Conservation (phyloP, 352 stramenopile genomes). For the Lagenidium sp. region DNA sequence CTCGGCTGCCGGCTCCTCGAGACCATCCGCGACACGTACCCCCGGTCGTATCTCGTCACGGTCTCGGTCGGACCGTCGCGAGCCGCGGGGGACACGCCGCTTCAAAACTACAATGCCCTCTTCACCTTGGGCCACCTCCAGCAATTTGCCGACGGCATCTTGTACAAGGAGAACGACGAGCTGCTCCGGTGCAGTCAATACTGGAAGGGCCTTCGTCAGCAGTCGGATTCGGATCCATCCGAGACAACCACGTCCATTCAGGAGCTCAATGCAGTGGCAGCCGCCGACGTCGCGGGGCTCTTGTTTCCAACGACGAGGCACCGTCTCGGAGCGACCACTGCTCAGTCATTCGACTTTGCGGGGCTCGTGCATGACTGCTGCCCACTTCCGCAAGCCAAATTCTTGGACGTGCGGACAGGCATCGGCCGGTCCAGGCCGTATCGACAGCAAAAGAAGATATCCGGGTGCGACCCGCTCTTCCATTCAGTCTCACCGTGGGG, state of each 20-base stretch:
- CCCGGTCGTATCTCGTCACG: conserved; percentile 53
- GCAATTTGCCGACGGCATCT: conserved; percentile 57
- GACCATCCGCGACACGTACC: conserved; percentile 70
- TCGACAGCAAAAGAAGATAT: too few species aligned
- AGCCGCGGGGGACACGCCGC: conserved; percentile 48
- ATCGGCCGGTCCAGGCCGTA: too few species aligned
- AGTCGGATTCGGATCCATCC: background rate
- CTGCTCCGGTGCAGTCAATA: conserved; percentile 41
- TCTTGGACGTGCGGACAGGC: conserved; percentile 53
- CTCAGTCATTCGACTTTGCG: conserved; percentile 38
- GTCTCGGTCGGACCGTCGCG: conserved; percentile 62
- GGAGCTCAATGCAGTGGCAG: conserved; percentile 52
- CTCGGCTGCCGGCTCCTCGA: conserved; percentile 79
- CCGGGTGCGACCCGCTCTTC: conserved; percentile 15
- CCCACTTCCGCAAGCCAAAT: conserved; percentile 44
- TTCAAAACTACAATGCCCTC: conserved; percentile 85
- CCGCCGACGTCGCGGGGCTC: conserved; percentile 47
- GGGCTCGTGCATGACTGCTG: conserved; percentile 52
- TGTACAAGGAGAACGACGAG: conserved; percentile 87
- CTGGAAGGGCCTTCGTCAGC: conserved; percentile 28
- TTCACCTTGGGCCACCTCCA: conserved; percentile 64
- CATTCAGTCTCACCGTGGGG: conserved; percentile 7
- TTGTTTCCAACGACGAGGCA: conserved; percentile 25
- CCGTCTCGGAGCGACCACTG: background rate
- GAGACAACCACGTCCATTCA: conserved; percentile 28